Evolutionary conservation across 495 filamentous ascomycete species (phyloP).

Genomic region (Daldinia loculata): DNA sequence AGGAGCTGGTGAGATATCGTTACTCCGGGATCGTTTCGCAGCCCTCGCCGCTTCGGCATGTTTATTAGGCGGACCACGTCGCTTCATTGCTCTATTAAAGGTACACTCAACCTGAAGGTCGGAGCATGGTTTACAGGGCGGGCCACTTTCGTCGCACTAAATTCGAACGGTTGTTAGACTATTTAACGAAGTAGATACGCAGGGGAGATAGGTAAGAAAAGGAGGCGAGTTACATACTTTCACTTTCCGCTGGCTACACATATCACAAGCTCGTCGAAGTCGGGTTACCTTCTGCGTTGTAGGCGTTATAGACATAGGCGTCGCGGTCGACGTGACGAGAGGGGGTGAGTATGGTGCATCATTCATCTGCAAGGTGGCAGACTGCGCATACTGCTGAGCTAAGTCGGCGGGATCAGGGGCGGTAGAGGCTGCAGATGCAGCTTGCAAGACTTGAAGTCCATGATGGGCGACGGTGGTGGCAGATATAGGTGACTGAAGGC

Average conservation of each 20-base stretch:
- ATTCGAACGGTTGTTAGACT: slow-evolving; percentile 30
- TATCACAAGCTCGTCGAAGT: slow-evolving; percentile 82
- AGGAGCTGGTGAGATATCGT: slow-evolving; percentile 52
- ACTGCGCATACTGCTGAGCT: slow-evolving; percentile 46
- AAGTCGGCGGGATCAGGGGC: slow-evolving; percentile 35
- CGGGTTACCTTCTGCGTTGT: slow-evolving; percentile 56
- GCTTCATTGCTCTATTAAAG: slow-evolving; percentile 77
- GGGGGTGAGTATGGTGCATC: slow-evolving; percentile 26
- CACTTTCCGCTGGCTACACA: slow-evolving; percentile 85
- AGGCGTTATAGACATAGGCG: slow-evolving; percentile 5
- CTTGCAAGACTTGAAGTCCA: slow-evolving; percentile 56
- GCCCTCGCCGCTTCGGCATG: slow-evolving; percentile 77
- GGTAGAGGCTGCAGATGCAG: slow-evolving; percentile 47
- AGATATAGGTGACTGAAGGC: slow-evolving; percentile 33
- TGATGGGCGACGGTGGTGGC: slow-evolving; percentile 51
- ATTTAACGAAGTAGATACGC: not conserved
- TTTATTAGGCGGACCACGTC: slow-evolving; percentile 85
- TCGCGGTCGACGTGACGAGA: slow-evolving; percentile 6
- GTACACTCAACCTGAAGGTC: slow-evolving; percentile 85
- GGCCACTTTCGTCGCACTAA: slow-evolving; percentile 82
- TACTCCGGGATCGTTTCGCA: slow-evolving; percentile 59
- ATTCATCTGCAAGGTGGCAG: slow-evolving; percentile 41
- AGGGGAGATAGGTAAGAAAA: not conserved
- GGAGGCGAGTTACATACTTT: slow-evolving; percentile 66
- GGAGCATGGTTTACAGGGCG: slow-evolving; percentile 81